Conservation (phyloP, 768 basidiomycete species). For the Mrakia gelida region DNA sequence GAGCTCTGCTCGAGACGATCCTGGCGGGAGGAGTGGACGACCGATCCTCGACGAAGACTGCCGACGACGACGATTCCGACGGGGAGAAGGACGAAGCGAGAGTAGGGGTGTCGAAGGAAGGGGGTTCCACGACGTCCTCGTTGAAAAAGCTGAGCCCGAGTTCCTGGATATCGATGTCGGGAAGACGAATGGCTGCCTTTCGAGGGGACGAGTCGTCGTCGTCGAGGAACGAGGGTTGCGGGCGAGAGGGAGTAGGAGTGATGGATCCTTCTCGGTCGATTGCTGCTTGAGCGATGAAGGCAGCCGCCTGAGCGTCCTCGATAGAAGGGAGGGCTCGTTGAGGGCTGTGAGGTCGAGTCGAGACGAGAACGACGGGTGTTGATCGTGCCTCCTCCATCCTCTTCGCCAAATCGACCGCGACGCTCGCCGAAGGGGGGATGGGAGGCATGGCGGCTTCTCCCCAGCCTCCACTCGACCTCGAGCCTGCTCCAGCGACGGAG, state of each 20-base stretch:
- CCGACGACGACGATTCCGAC: background rate
- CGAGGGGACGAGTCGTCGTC: background rate
- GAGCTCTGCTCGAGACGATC: background rate
- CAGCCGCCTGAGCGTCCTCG: slow-evolving; percentile 2
- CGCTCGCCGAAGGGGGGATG: background rate
- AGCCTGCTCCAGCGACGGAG: background rate
- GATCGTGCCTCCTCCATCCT: background rate
- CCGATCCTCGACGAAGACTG: background rate
- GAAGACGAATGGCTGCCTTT: background rate
- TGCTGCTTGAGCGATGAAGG: background rate
- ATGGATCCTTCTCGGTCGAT: background rate
- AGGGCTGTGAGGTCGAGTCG: slow-evolving; percentile 5
- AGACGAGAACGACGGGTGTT: background rate
- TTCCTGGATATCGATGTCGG: slow-evolving; percentile 2
- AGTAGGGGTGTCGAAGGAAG: background rate
- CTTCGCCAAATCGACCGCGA: slow-evolving; percentile 8
- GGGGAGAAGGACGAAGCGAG: background rate
- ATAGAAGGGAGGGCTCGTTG: background rate
- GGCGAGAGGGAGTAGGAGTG: background rate
- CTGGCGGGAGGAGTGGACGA: background rate
- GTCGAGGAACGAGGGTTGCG: background rate
- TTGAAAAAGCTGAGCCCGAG: slow-evolving; percentile 1
- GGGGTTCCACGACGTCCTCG: background rate
- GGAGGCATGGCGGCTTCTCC: background rate
- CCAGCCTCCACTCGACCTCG: background rate